Conservation (phyloP, 768 basidiomycete species). For the Lactarius sp. region DNA sequence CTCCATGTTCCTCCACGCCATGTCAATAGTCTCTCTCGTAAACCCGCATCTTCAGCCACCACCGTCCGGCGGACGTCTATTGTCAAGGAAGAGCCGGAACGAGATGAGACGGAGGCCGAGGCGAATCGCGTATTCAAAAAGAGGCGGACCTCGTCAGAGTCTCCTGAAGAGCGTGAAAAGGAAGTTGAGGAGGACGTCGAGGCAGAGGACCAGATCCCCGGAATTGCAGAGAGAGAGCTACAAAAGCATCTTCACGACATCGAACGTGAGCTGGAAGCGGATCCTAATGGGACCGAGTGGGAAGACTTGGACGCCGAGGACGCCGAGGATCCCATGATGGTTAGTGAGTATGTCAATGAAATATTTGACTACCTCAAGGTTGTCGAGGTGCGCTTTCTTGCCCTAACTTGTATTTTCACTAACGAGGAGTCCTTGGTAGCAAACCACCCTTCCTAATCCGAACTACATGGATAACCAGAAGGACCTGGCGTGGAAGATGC, state of each 20-base stretch:
- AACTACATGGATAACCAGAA: conserved; percentile 82
- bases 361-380: conserved; percentile 89
- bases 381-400: conserved; percentile 57
- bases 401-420: conserved; percentile 12
- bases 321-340: conserved; percentile 92
- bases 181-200: conserved; percentile 38
- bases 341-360: conserved; percentile 91
- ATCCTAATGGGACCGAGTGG: conserved; percentile 67
- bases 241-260: conserved; percentile 29
- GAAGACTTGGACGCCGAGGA: conserved; percentile 92
- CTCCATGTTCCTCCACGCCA: conserved; percentile 30
- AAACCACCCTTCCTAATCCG: conserved; percentile 72
- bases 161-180: conserved; percentile 39
- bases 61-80: conserved; percentile 6
- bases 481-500: conserved; percentile 86
- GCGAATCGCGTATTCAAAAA: conserved; percentile 64
- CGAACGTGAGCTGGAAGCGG: conserved; percentile 55
- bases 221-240: conserved; percentile 33
- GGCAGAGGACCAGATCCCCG: conserved; percentile 40
- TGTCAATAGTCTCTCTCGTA: conserved; percentile 25
- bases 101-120: conserved; percentile 50
- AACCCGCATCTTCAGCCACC: neutral
- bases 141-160: conserved; percentile 65
- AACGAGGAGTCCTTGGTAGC: conserved; percentile 37
- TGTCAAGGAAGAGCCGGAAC: conserved; percentile 15